Base-by-base conservation (phyloP, 106 monocot genomes). In the Dioscorea alata region DNA sequence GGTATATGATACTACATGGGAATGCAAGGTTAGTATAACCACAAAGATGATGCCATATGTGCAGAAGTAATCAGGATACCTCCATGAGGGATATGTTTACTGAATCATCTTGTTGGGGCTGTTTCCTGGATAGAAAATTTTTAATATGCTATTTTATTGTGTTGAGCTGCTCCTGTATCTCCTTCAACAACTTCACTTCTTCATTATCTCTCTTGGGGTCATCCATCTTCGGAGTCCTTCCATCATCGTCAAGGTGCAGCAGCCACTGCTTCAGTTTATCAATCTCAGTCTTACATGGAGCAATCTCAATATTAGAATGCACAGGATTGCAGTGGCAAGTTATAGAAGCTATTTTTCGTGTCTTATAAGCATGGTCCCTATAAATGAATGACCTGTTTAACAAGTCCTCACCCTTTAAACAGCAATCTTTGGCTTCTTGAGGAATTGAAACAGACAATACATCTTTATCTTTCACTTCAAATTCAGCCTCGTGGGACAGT, bases 181-280 rank as follows among this genome's bases (percentile, higher is more conserved):
- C 57, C 18, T 48, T 66, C 23, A 83, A 35, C 48, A 81, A 73
- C 14, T 60, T 68, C 28, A 68, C 12, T 25, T 77, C 71, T 66
- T 74, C 54, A 19, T 84, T 73, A 22, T 34, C 67, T 61, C 65
- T 67, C 21, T 64, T 28, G 4, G 33, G 57, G 32, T 73, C 49
- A 17, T 58, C 75, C 33, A 75, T 56, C 61, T 72, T 78, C 75
- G 63, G 58, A 49, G 31, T 49, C 17, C 57, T 68, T 42, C 78
- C 59, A 20, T 86, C 80, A 56, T 73, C 65, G 14, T 76, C 72
- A 59, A 90, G 57, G 13, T 75, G 19, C n/a, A 90, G 57, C 17
- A 81, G 23, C n/a, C 33, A 66, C 62, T 34, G 7, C 33, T 76
- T 82, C 13, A 81, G 66, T 57, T 79, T 50, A 6, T 71, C 67